Conservation (phyloP, 768 basidiomycete species). For the Pulveroboletus frians region DNA sequence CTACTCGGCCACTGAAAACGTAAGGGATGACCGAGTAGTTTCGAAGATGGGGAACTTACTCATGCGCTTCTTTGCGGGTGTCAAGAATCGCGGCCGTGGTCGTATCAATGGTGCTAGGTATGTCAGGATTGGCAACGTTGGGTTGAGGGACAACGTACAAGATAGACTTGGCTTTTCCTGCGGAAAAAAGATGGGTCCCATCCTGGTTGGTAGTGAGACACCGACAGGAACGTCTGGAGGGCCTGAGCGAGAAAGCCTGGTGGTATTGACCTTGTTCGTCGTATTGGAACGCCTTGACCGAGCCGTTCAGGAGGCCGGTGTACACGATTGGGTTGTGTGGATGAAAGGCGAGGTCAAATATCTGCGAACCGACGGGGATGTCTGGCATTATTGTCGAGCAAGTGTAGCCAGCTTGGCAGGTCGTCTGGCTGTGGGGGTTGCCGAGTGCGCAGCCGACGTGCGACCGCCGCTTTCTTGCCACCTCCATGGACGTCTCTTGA, state of each 20-base stretch:
- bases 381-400: constrained; percentile 48
- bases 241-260: constrained; percentile 55
- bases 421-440: neutral
- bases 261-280: constrained; percentile 61
- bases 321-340: constrained; percentile 69
- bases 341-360: constrained; percentile 89
- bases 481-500: constrained; percentile 27
- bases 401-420: too few species aligned
- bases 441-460: constrained; percentile 1
- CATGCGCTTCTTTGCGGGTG: constrained; percentile 52
- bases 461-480: neutral
- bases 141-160: constrained; percentile 48
- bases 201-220: constrained; percentile 62
- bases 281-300: constrained; percentile 78
- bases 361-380: constrained; percentile 68
- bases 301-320: constrained; percentile 73
- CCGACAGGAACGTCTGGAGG: constrained; percentile 82
- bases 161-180: constrained; percentile 75
- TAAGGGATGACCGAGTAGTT: constrained; percentile 19
- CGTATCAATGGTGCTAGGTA: constrained; percentile 61
- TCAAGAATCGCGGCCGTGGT: constrained; percentile 47
- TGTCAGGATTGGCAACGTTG: constrained; percentile 10
- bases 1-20: constrained; percentile 41
- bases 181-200: constrained; percentile 68
- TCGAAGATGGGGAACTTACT: constrained; percentile 44